phyloP scores from a whole-genome alignment of 1,284 basidiomycete species.

The Cyathus pygmaeus region DNA sequence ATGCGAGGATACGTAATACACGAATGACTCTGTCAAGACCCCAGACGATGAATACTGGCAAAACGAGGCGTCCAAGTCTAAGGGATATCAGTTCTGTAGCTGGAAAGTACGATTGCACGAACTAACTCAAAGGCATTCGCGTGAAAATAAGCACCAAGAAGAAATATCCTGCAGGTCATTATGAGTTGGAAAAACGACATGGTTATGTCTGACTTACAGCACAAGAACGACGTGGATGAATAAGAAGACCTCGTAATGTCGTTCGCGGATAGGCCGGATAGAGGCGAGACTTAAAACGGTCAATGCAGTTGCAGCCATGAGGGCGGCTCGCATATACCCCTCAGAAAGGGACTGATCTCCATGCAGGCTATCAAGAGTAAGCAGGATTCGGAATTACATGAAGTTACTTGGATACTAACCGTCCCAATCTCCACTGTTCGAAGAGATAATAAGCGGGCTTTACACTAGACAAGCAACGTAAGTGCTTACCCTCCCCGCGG shows the following conservation, averaged over 20 bases:
- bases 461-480: neutral
- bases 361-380: neutral
- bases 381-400: neutral
- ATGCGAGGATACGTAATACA: slow-evolving; percentile 52
- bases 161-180: slow-evolving; percentile 10
- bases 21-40: slow-evolving; percentile 63
- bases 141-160: neutral
- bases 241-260: slow-evolving; percentile 49
- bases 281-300: slow-evolving; percentile 44
- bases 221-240: slow-evolving; percentile 42
- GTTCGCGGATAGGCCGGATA: slow-evolving; percentile 44
- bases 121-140: neutral
- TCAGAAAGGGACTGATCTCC: slow-evolving; percentile 6
- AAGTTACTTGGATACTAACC: neutral
- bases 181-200: neutral
- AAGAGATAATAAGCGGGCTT: neutral
- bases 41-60: slow-evolving; percentile 66
- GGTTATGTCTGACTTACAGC: slow-evolving; percentile 31
- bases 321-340: slow-evolving; percentile 29
- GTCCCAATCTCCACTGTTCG: slow-evolving; percentile 9
- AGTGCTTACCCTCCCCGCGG: slow-evolving; percentile 19
- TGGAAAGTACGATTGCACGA: neutral
- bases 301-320: slow-evolving; percentile 39
- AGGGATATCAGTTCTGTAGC: neutral
- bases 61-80: slow-evolving; percentile 41